These are phyloP conservation scores for Phialocephala sp. DNA, from an alignment of 2,329 filamentous ascomycete species.

Conservation along the genomic window DNA sequence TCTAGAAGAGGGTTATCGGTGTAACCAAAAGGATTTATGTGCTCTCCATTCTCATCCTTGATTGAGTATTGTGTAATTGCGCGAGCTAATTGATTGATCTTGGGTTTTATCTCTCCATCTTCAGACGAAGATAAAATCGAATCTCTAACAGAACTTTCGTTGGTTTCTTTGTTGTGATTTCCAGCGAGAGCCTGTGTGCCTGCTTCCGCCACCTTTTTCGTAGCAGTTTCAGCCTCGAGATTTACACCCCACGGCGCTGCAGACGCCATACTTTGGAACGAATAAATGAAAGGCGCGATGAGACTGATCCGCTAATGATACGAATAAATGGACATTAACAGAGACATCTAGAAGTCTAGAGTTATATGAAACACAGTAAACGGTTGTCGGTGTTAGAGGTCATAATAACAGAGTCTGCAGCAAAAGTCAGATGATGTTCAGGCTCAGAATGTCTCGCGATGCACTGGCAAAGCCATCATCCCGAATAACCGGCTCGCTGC, in stretches of 20 bases:
- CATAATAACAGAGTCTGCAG: background rate
- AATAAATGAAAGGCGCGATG: background rate
- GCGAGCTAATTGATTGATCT: conserved; percentile 35
- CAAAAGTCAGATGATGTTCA: background rate
- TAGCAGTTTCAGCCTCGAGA: conserved; percentile 2
- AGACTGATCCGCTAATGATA: background rate
- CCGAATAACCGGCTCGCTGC: background rate
- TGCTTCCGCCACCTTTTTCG: background rate
- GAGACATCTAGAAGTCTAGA: background rate
- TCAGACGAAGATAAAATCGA: conserved; percentile 27
- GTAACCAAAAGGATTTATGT: conserved; percentile 57
- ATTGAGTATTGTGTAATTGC: conserved; percentile 37
- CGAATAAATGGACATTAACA: background rate
- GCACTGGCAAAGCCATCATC: too few species aligned
- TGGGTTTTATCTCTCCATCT: conserved; percentile 31
- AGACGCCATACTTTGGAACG: conserved; percentile 6
- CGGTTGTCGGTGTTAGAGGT: background rate
- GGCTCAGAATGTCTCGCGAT: background rate
- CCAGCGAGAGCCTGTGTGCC: background rate
- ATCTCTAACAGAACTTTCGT: conserved; percentile 16
- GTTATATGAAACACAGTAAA: background rate
- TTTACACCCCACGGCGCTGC: background rate
- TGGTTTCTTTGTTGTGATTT: background rate
- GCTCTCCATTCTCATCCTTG: conserved; percentile 31
- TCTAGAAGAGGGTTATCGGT: conserved; percentile 58